phyloP scores from a whole-genome alignment of 352 stramenopile species.

The Pythium coloratum region DNA sequence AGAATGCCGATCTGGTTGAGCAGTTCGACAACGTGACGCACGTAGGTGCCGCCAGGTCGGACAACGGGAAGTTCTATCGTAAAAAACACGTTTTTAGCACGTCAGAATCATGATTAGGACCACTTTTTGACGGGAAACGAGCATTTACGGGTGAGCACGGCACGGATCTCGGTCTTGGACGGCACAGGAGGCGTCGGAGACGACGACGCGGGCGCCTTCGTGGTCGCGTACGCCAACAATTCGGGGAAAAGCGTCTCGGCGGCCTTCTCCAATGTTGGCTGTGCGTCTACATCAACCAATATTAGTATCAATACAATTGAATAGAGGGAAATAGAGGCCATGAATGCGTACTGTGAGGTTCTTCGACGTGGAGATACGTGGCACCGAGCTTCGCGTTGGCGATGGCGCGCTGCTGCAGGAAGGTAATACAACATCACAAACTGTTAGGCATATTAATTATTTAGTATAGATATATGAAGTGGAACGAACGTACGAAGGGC shows the following conservation, averaged over 20 bases:
- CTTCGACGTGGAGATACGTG: conserved; percentile 56
- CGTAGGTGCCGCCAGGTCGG: background rate
- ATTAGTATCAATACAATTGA: background rate
- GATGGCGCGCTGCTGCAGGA: conserved; percentile 36
- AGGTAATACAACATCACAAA: background rate
- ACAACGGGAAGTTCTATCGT: conserved; percentile 16
- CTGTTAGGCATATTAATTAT: background rate
- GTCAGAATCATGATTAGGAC: too few species aligned
- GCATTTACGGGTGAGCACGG: conserved; percentile 2
- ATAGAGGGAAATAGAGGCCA: too few species aligned
- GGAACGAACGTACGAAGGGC: conserved; percentile 27
- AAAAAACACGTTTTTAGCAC: background rate
- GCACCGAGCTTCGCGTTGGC: conserved; percentile 43
- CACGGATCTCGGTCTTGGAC: conserved; percentile 14
- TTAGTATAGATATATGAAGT: background rate
- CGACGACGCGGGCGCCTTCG: conserved; percentile 8
- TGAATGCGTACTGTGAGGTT: conserved; percentile 50
- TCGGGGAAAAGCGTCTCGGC: conserved; percentile 41
- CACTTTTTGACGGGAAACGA: background rate
- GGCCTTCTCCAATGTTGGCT: conserved; percentile 51
- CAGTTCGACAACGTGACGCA: conserved; percentile 32
- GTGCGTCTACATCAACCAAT: conserved; percentile 38
- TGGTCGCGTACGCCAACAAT: conserved; percentile 34
- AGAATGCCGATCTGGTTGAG: conserved; percentile 70
- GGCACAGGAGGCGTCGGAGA: conserved; percentile 1